These are phyloP conservation scores for Fusarium nelsonii DNA, from an alignment of 2,329 filamentous ascomycete species.

Conservation along the genomic window DNA sequence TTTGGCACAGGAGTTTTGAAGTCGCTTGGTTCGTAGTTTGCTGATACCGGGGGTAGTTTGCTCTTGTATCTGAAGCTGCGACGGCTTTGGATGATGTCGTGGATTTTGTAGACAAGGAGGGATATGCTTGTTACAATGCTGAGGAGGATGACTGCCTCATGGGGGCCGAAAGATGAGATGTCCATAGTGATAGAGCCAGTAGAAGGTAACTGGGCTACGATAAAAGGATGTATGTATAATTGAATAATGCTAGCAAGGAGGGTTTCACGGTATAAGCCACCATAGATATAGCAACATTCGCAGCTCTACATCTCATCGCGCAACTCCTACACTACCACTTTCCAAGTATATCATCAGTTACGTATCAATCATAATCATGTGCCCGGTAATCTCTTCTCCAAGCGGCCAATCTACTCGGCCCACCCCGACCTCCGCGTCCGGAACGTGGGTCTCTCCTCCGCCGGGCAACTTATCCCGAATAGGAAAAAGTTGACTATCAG, in stretches of 20 bases:
- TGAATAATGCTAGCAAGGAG: neutral
- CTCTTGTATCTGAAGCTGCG: constrained; percentile 14
- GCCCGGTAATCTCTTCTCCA: constrained; percentile 31
- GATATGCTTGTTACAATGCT: constrained; percentile 21
- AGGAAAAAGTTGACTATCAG: constrained; percentile 39
- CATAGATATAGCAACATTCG: constrained; percentile 16
- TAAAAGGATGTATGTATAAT: neutral
- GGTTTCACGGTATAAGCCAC: constrained; percentile 18
- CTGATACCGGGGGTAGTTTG: constrained; percentile 27
- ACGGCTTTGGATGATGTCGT: constrained; percentile 21
- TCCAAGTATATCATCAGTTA: neutral
- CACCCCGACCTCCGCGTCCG: constrained; percentile 10
- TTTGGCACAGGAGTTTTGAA: constrained; percentile 71
- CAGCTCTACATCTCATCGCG: constrained; percentile 1
- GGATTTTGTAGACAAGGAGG: constrained; percentile 28
- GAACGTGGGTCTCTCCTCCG: constrained; percentile 8
- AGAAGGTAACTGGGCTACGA: neutral
- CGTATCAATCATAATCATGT: constrained; percentile 8
- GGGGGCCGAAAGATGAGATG: constrained; percentile 10
- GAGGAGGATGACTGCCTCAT: constrained; percentile 29
- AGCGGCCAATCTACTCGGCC: constrained; percentile 27
- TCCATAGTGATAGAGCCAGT: constrained; percentile 10
- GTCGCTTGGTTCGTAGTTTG: constrained; percentile 22
- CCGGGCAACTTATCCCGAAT: constrained; percentile 37
- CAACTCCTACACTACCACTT: neutral